phyloP scores from a whole-genome alignment of 2,329 filamentous ascomycete genomes.

The Aspergillus texensis region DNA sequence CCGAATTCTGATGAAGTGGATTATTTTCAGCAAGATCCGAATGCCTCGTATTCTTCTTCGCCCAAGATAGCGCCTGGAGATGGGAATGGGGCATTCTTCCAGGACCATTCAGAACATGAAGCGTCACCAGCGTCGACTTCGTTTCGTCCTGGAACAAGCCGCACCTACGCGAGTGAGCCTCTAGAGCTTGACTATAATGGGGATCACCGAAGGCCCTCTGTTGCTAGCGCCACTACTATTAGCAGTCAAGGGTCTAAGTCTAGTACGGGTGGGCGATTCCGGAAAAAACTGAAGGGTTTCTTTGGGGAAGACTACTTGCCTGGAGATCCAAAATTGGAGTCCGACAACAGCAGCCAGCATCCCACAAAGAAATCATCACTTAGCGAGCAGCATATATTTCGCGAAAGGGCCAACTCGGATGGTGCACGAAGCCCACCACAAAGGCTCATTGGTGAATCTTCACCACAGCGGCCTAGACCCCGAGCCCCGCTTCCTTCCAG shows the following conservation, averaged over 20 bases:
- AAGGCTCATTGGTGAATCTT: slow-evolving; percentile 53
- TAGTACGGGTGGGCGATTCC: slow-evolving; percentile 68
- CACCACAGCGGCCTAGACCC: slow-evolving; percentile 75
- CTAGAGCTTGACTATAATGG: slow-evolving; percentile 63
- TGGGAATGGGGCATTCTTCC: slow-evolving; percentile 39
- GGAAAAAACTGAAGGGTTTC: slow-evolving; percentile 85
- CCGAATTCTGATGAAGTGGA: slow-evolving; percentile 24
- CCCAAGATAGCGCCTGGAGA: slow-evolving; percentile 31
- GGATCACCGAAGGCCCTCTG: slow-evolving; percentile 81
- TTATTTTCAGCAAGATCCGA: slow-evolving; percentile 28
- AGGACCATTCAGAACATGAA: slow-evolving; percentile 43
- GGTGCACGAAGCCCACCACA: slow-evolving; percentile 62
- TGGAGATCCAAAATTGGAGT: slow-evolving; percentile 62
- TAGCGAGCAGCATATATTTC: slow-evolving; percentile 58
- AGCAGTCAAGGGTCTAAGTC: slow-evolving; percentile 83
- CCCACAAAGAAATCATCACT: slow-evolving; percentile 29
- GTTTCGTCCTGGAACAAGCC: slow-evolving; percentile 62
- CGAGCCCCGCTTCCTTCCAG: slow-evolving; percentile 84
- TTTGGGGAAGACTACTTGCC: slow-evolving; percentile 86
- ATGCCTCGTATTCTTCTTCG: slow-evolving; percentile 35
- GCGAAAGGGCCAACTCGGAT: slow-evolving; percentile 83
- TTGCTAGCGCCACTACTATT: slow-evolving; percentile 82
- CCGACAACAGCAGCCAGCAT: slow-evolving; percentile 66
- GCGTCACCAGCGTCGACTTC: slow-evolving; percentile 68
- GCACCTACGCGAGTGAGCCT: slow-evolving; percentile 59